These are phyloP conservation scores for Vittaforma corneae DNA, from an alignment of 371 early-diverging fungal genomes.

Conservation along the genomic window DNA sequence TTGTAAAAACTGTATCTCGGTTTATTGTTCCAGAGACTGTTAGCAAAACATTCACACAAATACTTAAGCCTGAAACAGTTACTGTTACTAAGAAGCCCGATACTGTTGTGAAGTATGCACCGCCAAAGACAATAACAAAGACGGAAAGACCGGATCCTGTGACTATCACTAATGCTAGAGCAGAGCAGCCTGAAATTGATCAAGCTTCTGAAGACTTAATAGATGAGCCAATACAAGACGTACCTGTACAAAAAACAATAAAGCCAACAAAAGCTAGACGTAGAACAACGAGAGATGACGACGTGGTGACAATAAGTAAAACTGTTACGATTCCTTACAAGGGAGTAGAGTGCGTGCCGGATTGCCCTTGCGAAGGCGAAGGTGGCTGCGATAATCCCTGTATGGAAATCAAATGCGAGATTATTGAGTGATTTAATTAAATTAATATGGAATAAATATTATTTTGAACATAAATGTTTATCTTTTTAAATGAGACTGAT, in stretches of 20 bases:
- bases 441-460: no score
- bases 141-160: not conserved
- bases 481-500: no score
- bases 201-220: not conserved
- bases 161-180: no score
- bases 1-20: not conserved
- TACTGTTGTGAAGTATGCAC: not conserved
- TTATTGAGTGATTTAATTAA: not conserved
- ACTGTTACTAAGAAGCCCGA: not conserved
- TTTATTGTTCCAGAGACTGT: no score
- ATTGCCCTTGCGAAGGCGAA: conserved; percentile 7
- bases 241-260: not conserved
- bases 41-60: not conserved
- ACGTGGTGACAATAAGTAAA: not conserved
- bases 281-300: not conserved
- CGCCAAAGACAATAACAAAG: not conserved
- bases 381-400: conserved; percentile 9
- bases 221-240: no score
- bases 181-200: not conserved
- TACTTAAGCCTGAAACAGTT: not conserved
- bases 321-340: not conserved
- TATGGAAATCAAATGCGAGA: conserved; percentile 6
- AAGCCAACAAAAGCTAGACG: not conserved
- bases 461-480: no score
- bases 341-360: conserved; percentile 12